Base-by-base conservation (phyloP, 2,329 filamentous ascomycete species). In the Cordyceps javanica region DNA sequence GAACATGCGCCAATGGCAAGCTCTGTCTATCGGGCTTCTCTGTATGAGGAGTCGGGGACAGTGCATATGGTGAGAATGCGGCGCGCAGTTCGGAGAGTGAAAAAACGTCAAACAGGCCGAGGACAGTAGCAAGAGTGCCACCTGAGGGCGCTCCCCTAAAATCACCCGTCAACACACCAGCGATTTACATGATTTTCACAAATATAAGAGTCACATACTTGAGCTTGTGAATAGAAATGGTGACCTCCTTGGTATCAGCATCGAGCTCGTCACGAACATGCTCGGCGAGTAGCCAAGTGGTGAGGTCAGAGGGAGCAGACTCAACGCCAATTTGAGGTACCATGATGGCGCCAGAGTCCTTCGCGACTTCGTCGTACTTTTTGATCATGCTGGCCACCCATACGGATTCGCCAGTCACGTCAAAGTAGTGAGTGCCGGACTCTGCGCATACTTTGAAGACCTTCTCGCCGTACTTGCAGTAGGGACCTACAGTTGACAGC, bases 121-220 rank as follows among this genome's bases (percentile, higher is more conserved):
- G 70, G 4, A 85, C 74, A 0, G 90, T 91, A 34, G 82, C 78
- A 5, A 92, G 72, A 2, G 89, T 87, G 48, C 86, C 86, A n/a
- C 85, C 85, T 1, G 85, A 88, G 3, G 82, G 79, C 1, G 71
- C 64, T 26, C 73, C 69, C 45, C 77, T 82, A 56, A 64, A 61
- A 28, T 67, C 69, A 16, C 6, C 9, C 1, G 26, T 7, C 5
- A 13, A 48, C 16, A 3, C 11, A 9, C 6, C 7, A 9, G 32
- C 21, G 32, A 6, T 5, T 41, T 19, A 19, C 19, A 48, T 14
- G 10, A 28, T 14, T 28, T 2, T 19, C 45, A n/a, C n/a, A 50
- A n/a, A 21, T n/a, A 28, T 5, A 13, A 11, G 10, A 42, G 3
- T 1, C 11, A 62, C 73, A 49, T 62, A 77, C 74, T 67, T 70